Evolutionary conservation across 139 green algal species (phyloP).

Genomic region (Dunaliella primolecta): DNA sequence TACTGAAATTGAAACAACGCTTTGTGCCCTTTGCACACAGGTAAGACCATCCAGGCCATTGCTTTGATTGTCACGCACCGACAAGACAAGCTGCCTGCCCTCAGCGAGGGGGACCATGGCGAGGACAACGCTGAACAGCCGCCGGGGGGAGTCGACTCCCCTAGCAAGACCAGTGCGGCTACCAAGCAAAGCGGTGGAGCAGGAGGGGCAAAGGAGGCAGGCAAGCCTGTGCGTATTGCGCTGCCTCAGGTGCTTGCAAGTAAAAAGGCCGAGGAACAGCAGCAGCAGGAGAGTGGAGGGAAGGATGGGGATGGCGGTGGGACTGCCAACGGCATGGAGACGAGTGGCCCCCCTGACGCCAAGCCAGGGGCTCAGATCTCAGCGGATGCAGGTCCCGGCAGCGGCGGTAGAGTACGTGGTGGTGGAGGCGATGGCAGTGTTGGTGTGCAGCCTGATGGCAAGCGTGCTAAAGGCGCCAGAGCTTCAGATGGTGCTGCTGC

Average conservation of each 20-base stretch:
- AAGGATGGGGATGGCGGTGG: neutral
- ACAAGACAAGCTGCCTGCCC: constrained; percentile 31
- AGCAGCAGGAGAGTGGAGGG: neutral
- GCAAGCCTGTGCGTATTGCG: constrained; percentile 7
- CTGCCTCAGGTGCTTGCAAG: neutral
- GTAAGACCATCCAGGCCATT: constrained; percentile 78
- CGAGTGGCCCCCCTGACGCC: too few relatives aligned
- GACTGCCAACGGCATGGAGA: too few relatives aligned
- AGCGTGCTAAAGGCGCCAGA: neutral
- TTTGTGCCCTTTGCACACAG: too few relatives aligned
- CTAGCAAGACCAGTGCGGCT: neutral
- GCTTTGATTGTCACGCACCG: constrained; percentile 73
- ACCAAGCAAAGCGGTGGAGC: neutral
- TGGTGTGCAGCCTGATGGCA: neutral
- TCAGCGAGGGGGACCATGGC: neutral
- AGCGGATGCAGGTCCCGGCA: too few relatives aligned
- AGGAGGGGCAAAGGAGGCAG: constrained; percentile 6
- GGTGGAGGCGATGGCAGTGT: neutral
- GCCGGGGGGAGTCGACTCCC: too few relatives aligned
- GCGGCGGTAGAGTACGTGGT: too few relatives aligned
- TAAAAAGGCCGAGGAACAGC: neutral
- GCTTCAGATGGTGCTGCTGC: neutral
- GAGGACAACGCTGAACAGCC: too few relatives aligned
- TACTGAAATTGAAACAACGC: too few relatives aligned
- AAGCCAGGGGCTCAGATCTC: too few relatives aligned